Evolutionary conservation across 495 filamentous ascomycete species (phyloP), one percentile per base, ranked within the genome.

Genomic region (Lindgomyces ingoldianus): DNA sequence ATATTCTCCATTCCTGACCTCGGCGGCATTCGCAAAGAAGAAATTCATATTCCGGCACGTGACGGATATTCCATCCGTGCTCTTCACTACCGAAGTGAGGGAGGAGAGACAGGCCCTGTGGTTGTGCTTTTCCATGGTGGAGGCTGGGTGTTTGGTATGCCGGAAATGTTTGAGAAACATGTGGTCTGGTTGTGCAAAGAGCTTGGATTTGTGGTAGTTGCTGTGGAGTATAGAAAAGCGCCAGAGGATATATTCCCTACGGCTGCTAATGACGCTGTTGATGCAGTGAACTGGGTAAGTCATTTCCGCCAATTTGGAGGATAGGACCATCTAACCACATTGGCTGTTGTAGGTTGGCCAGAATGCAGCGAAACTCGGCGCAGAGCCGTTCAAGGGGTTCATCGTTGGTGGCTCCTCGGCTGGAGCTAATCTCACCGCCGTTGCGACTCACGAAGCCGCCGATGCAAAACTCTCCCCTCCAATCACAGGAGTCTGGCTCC

Each of bases 91-190:
- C 71, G 76, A 50, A 69, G 74, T 36, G 75, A 75, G 54, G 12
- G 52, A 4, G 64, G 29, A 12, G 64, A 62, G 18, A 9, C 41
- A 0, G 78, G 75, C 41, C 76, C 76, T 3, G 66, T 77, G 0
- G 65, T 79, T 9, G 67, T 79, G 39, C 77, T 78, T 59, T 79
- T 77, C 60, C 77, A 79, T 58, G 77, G 77, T 21, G 77, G 77
- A 4, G 77, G 77, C 0, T 79, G 75, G 57, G 74, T 73, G 2
- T 67, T 79, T 2, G 77, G 77, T 48, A 19, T 61, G 68, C 19
- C 74, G 64, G 54, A 76, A 76, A 53, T 72, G 73, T 61, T 70
- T 68, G 51, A 64, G 73, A 21, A 74, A 71, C 70, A 60, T 59
- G 36, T 64, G 10, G 56, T 59, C 19, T 64, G 68, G 6, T 67